Evolutionary conservation across 2,329 filamentous ascomycete species (phyloP).

Genomic region (Claviceps capensis): DNA sequence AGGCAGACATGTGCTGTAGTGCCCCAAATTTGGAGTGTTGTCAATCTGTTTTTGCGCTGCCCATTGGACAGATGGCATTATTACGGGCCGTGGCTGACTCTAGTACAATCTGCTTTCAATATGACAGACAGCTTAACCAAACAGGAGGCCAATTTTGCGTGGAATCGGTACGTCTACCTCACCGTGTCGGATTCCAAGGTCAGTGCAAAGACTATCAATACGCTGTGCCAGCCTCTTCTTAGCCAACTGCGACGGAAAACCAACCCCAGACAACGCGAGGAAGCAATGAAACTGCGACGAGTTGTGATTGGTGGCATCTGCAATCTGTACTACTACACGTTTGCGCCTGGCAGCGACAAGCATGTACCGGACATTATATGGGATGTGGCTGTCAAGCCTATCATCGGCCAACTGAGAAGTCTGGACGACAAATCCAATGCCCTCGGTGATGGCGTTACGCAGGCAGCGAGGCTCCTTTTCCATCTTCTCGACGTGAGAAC

Average conservation of each 20-base stretch:
- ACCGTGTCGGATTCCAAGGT: slow-evolving; percentile 52
- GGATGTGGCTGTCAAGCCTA: slow-evolving; percentile 56
- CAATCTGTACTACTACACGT: slow-evolving; percentile 70
- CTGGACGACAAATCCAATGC: slow-evolving; percentile 21
- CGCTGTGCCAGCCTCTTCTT: slow-evolving; percentile 52
- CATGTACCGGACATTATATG: slow-evolving; percentile 64
- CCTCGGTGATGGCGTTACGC: slow-evolving; percentile 37
- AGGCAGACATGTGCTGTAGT: slow-evolving; percentile 42
- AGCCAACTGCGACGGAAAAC: slow-evolving; percentile 55
- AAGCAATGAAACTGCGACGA: slow-evolving; percentile 33
- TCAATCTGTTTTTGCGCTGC: slow-evolving; percentile 64
- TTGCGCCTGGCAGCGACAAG: slow-evolving; percentile 54
- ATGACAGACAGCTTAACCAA: slow-evolving; percentile 57
- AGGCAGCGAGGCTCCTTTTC: slow-evolving; percentile 55
- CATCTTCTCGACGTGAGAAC: slow-evolving; percentile 51
- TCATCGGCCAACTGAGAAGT: slow-evolving; percentile 45
- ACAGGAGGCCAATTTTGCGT: slow-evolving; percentile 67
- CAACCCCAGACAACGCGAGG: slow-evolving; percentile 40
- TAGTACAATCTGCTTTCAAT: slow-evolving; percentile 78
- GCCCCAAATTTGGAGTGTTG: slow-evolving; percentile 78
- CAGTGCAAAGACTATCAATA: slow-evolving; percentile 19
- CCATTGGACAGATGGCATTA: slow-evolving; percentile 57
- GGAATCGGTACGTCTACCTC: slow-evolving; percentile 71
- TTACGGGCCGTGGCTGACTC: slow-evolving; percentile 58
- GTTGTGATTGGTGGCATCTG: slow-evolving; percentile 57